Conservation (phyloP, 73 alveolate genomes). For the Breviolum minutum region DNA sequence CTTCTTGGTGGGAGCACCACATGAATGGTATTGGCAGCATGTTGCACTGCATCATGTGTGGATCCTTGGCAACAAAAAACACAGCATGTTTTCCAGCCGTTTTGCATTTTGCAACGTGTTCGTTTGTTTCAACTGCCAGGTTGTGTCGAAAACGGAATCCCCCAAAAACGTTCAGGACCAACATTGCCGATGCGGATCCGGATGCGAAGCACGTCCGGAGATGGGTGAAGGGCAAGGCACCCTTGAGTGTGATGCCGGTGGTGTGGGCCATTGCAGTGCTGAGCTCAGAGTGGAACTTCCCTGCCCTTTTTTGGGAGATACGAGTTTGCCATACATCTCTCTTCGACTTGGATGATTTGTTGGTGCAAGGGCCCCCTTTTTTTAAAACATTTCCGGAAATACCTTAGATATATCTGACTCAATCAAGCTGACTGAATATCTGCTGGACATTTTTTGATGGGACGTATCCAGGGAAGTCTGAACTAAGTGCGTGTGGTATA, state of each 20-base stretch:
- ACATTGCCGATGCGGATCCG: constrained; percentile 68
- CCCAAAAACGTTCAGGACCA: constrained; percentile 8
- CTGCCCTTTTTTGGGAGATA: not conserved
- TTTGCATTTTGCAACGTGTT: not conserved
- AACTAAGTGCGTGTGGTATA: no score
- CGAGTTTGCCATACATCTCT: no score
- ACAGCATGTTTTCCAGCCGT: no score
- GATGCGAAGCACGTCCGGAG: constrained; percentile 80
- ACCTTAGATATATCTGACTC: no score
- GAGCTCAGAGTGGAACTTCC: not conserved
- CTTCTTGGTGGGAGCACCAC: constrained; percentile 75
- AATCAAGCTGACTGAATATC: no score
- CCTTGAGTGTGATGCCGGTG: constrained; percentile 44
- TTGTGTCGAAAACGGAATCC: no score
- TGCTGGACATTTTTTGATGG: no score
- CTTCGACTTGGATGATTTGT: not conserved
- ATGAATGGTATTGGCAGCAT: constrained; percentile 84
- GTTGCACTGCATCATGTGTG: constrained; percentile 71
- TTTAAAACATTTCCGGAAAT: no score
- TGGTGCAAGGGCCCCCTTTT: no score
- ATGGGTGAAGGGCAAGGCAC: constrained; percentile 55
- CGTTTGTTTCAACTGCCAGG: not conserved
- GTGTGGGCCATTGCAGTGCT: constrained; percentile 69
- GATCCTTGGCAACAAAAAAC: not conserved
- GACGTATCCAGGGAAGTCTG: no score